A percentile compares a stretch with the other conserved stretches of the same genome.
Conservation (phyloP, 306 rosid species). For the Medicago arabica region DNA sequence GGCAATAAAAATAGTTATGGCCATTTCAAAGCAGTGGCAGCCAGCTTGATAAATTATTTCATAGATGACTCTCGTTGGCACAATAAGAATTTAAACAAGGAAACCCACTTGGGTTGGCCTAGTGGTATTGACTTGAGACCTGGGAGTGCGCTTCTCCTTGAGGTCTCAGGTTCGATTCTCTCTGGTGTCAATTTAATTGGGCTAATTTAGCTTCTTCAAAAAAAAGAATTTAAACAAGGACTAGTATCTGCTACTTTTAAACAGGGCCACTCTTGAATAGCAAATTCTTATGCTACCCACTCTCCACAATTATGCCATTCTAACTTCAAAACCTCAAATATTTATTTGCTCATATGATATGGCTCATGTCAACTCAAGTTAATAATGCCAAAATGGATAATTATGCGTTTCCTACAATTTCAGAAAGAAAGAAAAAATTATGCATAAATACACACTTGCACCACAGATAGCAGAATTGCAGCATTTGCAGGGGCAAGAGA, state of each 20-base stretch:
- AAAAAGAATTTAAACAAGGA: constrained; percentile 24
- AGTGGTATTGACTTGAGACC: too few species aligned
- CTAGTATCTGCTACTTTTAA: constrained; percentile 8
- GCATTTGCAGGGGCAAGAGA: constrained; percentile 88
- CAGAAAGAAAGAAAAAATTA: neutral
- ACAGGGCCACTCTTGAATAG: constrained; percentile 25
- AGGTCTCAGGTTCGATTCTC: too few species aligned
- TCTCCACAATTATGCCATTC: constrained; percentile 35
- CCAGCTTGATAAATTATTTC: constrained; percentile 21
- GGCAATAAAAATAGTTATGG: constrained; percentile 12
- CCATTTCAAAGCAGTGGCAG: constrained; percentile 26
- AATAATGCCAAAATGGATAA: constrained; percentile 36
- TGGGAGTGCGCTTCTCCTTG: too few species aligned
- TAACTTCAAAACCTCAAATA: constrained; percentile 30
- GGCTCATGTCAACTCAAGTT: constrained; percentile 22
- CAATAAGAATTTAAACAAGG: constrained; percentile 14
- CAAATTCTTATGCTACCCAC: constrained; percentile 32
- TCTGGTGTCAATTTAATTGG: too few species aligned
- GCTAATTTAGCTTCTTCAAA: too few species aligned
- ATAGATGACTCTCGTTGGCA: neutral
- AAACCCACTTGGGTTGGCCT: too few species aligned
- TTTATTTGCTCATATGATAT: neutral
- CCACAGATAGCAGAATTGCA: constrained; percentile 70
- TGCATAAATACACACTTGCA: constrained; percentile 64
- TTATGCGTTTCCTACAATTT: constrained; percentile 29